Conservation (phyloP, 1,284 basidiomycete species). For the Bothia castanella region DNA sequence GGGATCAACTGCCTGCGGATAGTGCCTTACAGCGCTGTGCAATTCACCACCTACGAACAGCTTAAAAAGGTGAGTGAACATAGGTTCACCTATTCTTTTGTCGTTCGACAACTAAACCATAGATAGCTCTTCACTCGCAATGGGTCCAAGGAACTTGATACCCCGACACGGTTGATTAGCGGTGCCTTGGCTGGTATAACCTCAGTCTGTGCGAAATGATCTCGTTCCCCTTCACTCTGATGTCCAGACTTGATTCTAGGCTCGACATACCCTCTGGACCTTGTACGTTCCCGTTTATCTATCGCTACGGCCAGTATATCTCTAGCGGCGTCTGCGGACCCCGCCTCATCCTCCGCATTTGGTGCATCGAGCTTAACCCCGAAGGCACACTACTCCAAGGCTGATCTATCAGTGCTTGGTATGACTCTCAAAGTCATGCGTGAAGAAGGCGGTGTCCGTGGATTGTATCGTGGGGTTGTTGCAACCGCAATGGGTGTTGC, state of each 20-base stretch:
- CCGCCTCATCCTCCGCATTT: slow-evolving; percentile 45
- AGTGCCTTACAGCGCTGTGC: slow-evolving; percentile 72
- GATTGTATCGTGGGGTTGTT: slow-evolving; percentile 83
- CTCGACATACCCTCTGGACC: slow-evolving; percentile 90
- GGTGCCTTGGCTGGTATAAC: slow-evolving; percentile 91
- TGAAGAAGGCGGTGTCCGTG: slow-evolving; percentile 86
- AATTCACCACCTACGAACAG: slow-evolving; percentile 90
- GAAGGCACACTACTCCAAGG: slow-evolving; percentile 39
- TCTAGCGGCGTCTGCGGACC: slow-evolving; percentile 12
- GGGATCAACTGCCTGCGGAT: slow-evolving; percentile 93
- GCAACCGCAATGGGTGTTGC: slow-evolving; percentile 91
- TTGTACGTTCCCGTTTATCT: slow-evolving; percentile 88
- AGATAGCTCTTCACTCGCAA: slow-evolving; percentile 66
- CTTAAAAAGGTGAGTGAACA: slow-evolving; percentile 66
- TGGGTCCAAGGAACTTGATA: slow-evolving; percentile 74
- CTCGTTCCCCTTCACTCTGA: slow-evolving; percentile 17
- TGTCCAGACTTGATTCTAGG: slow-evolving; percentile 40
- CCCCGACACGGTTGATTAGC: slow-evolving; percentile 74
- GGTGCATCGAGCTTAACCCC: slow-evolving; percentile 46
- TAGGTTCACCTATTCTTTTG: background rate
- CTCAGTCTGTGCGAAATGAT: slow-evolving; percentile 64
- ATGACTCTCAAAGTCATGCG: slow-evolving; percentile 89
- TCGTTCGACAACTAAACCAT: slow-evolving; percentile 11
- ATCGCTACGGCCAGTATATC: slow-evolving; percentile 83
- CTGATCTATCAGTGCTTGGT: slow-evolving; percentile 75